A percentile compares a stretch with the other conserved stretches of the same genome.
Conservation (phyloP, 805 yeast genomes). For the Middelhovenomyces tepae region DNA sequence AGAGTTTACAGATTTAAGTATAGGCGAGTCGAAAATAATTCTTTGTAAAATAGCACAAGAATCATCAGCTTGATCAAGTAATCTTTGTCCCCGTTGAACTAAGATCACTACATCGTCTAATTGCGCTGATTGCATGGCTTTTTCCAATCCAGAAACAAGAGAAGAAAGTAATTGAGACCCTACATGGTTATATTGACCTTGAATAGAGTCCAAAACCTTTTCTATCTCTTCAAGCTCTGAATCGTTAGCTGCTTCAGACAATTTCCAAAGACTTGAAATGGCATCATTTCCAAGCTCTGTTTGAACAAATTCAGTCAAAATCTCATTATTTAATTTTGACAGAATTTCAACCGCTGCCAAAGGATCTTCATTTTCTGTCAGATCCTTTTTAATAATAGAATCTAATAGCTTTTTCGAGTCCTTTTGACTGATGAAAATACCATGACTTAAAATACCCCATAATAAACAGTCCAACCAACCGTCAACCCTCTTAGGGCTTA, state of each 20-base stretch:
- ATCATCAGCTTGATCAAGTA: slow-evolving; percentile 10
- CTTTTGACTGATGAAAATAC: slow-evolving; percentile 6
- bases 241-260: slow-evolving; percentile 6
- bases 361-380: too few species aligned
- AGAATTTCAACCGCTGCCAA: slow-evolving; percentile 7
- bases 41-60: slow-evolving; percentile 6
- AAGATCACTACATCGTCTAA: slow-evolving; percentile 11
- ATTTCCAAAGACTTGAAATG: slow-evolving; percentile 14
- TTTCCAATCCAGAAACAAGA: slow-evolving; percentile 8
- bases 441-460: slow-evolving; percentile 11
- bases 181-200: slow-evolving; percentile 8
- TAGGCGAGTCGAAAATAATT: slow-evolving; percentile 6
- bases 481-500: too few species aligned
- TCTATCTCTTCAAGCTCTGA: slow-evolving; percentile 2
- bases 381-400: not conserved
- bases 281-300: slow-evolving; percentile 9
- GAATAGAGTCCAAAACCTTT: slow-evolving; percentile 5
- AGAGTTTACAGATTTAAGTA: slow-evolving; percentile 16
- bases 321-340: slow-evolving; percentile 7
- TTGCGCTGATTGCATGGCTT: slow-evolving; percentile 6
- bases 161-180: slow-evolving; percentile 3
- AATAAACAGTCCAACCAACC: not conserved
- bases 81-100: slow-evolving; percentile 10
- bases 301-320: slow-evolving; percentile 8
- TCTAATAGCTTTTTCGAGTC: not conserved